These are phyloP conservation scores for Cladosporium phlei DNA, from an alignment of 2,329 filamentous ascomycete species.

Conservation along the genomic window DNA sequence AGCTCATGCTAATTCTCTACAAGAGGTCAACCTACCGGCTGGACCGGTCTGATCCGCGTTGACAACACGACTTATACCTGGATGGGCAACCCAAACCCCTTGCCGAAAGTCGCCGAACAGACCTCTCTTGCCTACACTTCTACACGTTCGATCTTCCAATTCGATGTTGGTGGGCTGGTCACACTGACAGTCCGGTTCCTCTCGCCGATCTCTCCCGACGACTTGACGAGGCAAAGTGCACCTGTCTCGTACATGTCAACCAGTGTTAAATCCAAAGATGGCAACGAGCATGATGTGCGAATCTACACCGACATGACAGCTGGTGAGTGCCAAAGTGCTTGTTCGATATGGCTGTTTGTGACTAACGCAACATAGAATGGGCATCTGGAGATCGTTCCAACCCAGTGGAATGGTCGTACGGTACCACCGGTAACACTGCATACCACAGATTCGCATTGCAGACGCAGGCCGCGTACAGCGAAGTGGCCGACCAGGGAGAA, in stretches of 20 bases:
- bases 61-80: conserved; percentile 61
- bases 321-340: conserved; percentile 42
- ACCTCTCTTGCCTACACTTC: conserved; percentile 65
- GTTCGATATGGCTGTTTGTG: no score
- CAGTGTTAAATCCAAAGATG: conserved; percentile 59
- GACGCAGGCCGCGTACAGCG: conserved; percentile 44
- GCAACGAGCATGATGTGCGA: conserved; percentile 58
- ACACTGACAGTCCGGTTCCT: conserved; percentile 65
- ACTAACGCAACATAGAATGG: no score
- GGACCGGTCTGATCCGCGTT: conserved; percentile 66
- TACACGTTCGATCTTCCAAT: conserved; percentile 65
- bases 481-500: conserved; percentile 45
- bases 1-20: background rate
- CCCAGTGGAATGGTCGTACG: conserved; percentile 60
- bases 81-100: conserved; percentile 56
- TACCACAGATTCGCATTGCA: conserved; percentile 57
- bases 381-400: conserved; percentile 57
- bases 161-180: conserved; percentile 58
- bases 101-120: conserved; percentile 51
- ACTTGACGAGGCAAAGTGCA: conserved; percentile 63
- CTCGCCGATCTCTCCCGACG: conserved; percentile 63
- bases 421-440: conserved; percentile 38
- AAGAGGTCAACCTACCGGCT: conserved; percentile 53
- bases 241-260: conserved; percentile 67
- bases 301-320: conserved; percentile 69